A percentile compares a stretch with the other conserved stretches of the same genome.
These are phyloP conservation scores for Dioszegia hungarica DNA, from an alignment of 768 basidiomycete species.

Conservation along the genomic window DNA sequence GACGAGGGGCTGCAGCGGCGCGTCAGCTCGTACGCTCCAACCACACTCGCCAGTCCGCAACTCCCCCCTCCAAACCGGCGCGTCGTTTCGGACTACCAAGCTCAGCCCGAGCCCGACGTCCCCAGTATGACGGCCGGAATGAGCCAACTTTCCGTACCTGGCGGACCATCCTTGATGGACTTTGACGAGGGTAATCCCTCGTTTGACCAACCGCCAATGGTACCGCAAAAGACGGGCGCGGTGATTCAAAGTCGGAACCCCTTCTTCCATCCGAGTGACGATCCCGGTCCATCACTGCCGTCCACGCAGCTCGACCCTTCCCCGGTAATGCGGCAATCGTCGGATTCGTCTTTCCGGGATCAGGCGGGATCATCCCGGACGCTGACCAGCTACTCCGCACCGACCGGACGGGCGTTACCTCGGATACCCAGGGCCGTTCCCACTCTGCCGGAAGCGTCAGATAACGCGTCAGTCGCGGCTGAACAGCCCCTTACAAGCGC, in stretches of 20 bases:
- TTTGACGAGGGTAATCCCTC: conserved; percentile 15
- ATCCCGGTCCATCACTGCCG: background rate
- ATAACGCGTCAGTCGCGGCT: conserved; percentile 23
- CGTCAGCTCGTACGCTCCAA: background rate
- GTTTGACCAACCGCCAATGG: conserved; percentile 8
- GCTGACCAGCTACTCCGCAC: background rate
- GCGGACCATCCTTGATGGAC: conserved; percentile 1
- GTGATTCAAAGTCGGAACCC: conserved; percentile 40
- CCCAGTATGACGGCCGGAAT: background rate
- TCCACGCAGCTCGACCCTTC: too few species aligned
- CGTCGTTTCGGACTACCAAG: background rate
- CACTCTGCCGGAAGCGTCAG: background rate
- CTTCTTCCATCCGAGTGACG: conserved; percentile 33
- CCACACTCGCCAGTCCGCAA: background rate
- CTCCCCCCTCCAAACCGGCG: background rate
- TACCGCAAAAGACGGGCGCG: conserved; percentile 23
- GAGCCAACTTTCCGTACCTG: background rate
- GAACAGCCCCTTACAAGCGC: too few species aligned
- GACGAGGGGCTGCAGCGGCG: background rate
- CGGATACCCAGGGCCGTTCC: conserved; percentile 3
- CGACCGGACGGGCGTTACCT: background rate
- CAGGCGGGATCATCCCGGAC: conserved; percentile 12
- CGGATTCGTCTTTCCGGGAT: conserved; percentile 1
- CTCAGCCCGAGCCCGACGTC: background rate
- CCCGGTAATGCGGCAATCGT: background rate